These are phyloP conservation scores for Gastrolobium bilobum DNA, from an alignment of 306 rosid genomes.

Conservation along the genomic window DNA sequence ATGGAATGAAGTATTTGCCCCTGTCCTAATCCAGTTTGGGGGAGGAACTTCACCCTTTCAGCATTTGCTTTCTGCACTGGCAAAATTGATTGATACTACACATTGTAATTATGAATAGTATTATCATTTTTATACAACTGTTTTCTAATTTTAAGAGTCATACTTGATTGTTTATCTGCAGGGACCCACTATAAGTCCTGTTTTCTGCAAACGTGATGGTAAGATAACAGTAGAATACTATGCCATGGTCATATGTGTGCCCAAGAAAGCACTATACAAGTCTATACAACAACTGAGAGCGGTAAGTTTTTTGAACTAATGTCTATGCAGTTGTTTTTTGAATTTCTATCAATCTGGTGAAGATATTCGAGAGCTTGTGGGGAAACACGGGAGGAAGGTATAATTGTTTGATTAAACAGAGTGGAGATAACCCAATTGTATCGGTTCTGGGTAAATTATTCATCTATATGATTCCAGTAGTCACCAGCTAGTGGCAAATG, in stretches of 20 bases:
- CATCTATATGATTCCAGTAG: conserved; percentile 1
- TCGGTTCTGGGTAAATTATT: neutral
- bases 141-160: conserved; percentile 20
- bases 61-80: conserved; percentile 28
- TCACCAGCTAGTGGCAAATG: conserved; percentile 6
- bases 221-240: conserved; percentile 72
- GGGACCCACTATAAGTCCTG: conserved; percentile 97
- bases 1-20: conserved; percentile 32
- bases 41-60: neutral
- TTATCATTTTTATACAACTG: conserved; percentile 25
- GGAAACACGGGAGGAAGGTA: neutral
- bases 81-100: conserved; percentile 17
- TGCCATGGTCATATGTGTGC: conserved; percentile 91
- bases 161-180: conserved; percentile 50
- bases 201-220: conserved; percentile 78
- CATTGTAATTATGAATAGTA: conserved; percentile 6
- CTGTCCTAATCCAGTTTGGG: neutral
- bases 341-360: neutral
- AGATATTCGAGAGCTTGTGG: conserved; percentile 14
- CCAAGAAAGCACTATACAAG: conserved; percentile 83
- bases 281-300: conserved; percentile 87
- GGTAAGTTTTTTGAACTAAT: conserved; percentile 64
- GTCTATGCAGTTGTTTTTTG: neutral
- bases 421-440: conserved; percentile 10
- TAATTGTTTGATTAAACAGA: conserved; percentile 37